Evolutionary conservation across 371 early-diverging fungal genomes (phyloP), one percentile per base, ranked within the genome.

Genomic region (Saksenaea oblongispora): DNA sequence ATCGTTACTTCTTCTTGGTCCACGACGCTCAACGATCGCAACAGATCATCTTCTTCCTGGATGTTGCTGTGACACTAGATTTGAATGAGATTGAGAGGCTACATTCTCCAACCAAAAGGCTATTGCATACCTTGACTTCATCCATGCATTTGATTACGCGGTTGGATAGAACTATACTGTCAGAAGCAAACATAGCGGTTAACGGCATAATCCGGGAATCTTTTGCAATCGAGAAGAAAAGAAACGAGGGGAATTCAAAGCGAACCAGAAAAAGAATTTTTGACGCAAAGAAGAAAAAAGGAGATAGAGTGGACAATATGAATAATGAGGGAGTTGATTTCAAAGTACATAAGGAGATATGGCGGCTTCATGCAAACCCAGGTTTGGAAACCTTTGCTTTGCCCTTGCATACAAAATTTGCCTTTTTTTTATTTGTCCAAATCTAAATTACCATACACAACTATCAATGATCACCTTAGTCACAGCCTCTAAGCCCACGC

Each of bases 401-500:
- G 51, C 27, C 51, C 51, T 47, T 47, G 51, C 51, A 47, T 47
- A 47, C 24, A 47, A 47, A 47, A n/a, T 22, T 47, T n/a, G 44
- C 44, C 18, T 44, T n/a, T 17, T 44, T 44, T 47, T 22, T 47
- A 47, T 47, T 47, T 47, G 51, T 22, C 51, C 22, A 47, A 47
- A 47, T 47, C 51, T 47, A 36, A 54, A 54, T 59, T 62, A 60
- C 86, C 88, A 89, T 64, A 87, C 84, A 63, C 87, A 90, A 1
- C 84, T 81, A 34, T 86, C 80, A 8, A 88, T 75, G 18, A 93
- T 70, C 64, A 86, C 75, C 44, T 75, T 65, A 26, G 84, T 93
- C 59, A 95, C 80, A 5, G 74, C 75, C 65, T 93, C 91, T 56
- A 94, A 70, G 14, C 92, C 94, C 0, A 69, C 79, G 55, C 72